Base-by-base conservation (phyloP, 495 filamentous ascomycete species). In the Aspergillus diversus region DNA sequence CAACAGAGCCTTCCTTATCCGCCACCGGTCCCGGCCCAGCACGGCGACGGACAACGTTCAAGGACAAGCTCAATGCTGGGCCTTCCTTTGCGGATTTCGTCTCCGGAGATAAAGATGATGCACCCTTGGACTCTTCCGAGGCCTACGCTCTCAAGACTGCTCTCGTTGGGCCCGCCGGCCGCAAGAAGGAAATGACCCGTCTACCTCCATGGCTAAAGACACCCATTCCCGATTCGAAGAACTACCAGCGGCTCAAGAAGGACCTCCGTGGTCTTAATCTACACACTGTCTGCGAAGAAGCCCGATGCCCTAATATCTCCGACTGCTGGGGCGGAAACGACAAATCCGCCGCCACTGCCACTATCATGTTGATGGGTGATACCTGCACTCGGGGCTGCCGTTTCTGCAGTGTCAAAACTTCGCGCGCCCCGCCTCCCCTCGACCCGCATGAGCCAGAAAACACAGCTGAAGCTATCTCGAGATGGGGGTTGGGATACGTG, bases 341-440 rank as follows among this genome's bases (percentile, higher is more conserved):
- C 75, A 97, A 97, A 78, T 85, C 87, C 53, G 88, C 92, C 27
- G 96, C 96, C 2, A 99, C 95, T 32, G 95, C 96, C 0, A 99
- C 95, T 8, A 98, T 99, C 78, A 98, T 99, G 96, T 81, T 98
- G 7, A 97, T 98, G 94, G 95, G 95, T 64, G 95, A 99, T 71
- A 97, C 95, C 7, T 99, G 95, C 77, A 99, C 95, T 8, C 88
- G 95, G 33, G 95, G 95, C 21, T 99, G 95, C 75, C 87, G 96
- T 47, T 99, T 99, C 83, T 99, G 95, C 82, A 90, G 86, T 61
- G 95, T 99, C 52, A 97, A 97, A 86, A 99, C 95, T 0, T 85
- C 76, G 27, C 87, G 90, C 46, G 74, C 79, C 0, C 96, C 96
- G 4, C 77, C 88, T 8, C 92, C 95, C 31, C 85, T 98, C 35